phyloP scores from a whole-genome alignment of 2,329 filamentous ascomycete species.

The Botrytis sinoallii region DNA sequence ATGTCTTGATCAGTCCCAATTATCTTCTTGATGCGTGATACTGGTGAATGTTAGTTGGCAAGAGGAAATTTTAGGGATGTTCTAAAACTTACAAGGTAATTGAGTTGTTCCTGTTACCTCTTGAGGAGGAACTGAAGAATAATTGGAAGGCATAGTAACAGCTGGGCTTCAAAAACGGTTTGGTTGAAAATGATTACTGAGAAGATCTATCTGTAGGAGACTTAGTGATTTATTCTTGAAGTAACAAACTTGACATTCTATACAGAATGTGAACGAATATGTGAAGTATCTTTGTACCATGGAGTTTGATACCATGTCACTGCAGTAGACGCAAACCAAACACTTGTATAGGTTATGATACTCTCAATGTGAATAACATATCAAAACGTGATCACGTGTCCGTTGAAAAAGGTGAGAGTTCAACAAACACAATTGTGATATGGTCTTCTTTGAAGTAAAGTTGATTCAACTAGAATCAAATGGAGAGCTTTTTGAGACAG shows the following conservation, averaged over 20 bases:
- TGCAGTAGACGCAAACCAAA: background rate
- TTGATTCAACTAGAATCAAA: background rate
- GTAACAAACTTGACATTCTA: background rate
- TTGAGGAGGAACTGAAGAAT: conserved; percentile 74
- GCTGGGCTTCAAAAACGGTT: background rate
- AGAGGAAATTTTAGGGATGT: background rate
- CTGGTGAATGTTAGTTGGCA: conserved; percentile 46
- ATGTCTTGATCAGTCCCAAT: conserved; percentile 86
- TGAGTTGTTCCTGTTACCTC: conserved; percentile 83
- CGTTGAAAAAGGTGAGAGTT: background rate
- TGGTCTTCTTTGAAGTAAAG: background rate
- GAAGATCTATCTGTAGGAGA: background rate
- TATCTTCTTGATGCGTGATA: conserved; percentile 94
- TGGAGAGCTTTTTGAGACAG: background rate
- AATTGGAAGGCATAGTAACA: conserved; percentile 80
- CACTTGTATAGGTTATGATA: background rate
- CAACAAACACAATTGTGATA: background rate
- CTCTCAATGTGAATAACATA: background rate
- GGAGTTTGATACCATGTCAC: background rate
- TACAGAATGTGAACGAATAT: too few species aligned
- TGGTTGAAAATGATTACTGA: background rate
- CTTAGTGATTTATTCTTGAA: background rate
- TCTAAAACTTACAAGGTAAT: conserved; percentile 67
- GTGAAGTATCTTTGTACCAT: too few species aligned
- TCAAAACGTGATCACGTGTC: background rate